phyloP scores from a whole-genome alignment of 257 asterid genomes.

The Primulina tabacum region DNA sequence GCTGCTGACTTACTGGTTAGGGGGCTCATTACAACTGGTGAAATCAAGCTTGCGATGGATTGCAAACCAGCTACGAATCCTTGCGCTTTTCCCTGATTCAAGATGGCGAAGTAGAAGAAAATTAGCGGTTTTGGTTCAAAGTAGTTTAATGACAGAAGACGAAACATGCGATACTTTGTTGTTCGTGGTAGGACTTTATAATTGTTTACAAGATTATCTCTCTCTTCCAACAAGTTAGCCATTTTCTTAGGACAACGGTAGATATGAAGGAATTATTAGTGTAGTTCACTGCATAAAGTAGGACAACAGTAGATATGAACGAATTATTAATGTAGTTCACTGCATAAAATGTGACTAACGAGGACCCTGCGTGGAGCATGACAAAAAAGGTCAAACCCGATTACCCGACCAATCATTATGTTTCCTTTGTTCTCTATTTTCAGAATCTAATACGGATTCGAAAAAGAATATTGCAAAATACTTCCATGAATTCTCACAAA shows the following conservation, averaged over 20 bases:
- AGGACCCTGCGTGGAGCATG: too few species aligned
- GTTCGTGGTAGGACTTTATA: too few species aligned
- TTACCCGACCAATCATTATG: neutral
- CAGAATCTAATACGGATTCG: neutral
- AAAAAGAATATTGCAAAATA: neutral
- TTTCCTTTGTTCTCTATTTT: neutral
- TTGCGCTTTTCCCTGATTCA: conserved; percentile 81
- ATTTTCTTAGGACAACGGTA: too few species aligned
- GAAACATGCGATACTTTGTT: too few species aligned
- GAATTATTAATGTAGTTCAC: too few species aligned
- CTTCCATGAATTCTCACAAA: neutral
- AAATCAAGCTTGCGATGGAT: conserved; percentile 68
- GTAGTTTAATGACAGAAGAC: neutral
- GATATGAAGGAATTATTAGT: too few species aligned
- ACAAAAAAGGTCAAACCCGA: too few species aligned
- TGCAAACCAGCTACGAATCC: conserved; percentile 85
- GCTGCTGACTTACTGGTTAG: conserved; percentile 66
- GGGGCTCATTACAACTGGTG: conserved; percentile 91
- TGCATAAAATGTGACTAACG: too few species aligned
- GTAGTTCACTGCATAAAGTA: too few species aligned
- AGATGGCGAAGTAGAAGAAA: neutral
- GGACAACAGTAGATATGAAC: too few species aligned
- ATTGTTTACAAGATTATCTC: too few species aligned
- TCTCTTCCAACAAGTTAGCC: too few species aligned
- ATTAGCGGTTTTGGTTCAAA: neutral